Conservation (phyloP, 2,329 filamentous ascomycete species). For the Cladosporium sp. region DNA sequence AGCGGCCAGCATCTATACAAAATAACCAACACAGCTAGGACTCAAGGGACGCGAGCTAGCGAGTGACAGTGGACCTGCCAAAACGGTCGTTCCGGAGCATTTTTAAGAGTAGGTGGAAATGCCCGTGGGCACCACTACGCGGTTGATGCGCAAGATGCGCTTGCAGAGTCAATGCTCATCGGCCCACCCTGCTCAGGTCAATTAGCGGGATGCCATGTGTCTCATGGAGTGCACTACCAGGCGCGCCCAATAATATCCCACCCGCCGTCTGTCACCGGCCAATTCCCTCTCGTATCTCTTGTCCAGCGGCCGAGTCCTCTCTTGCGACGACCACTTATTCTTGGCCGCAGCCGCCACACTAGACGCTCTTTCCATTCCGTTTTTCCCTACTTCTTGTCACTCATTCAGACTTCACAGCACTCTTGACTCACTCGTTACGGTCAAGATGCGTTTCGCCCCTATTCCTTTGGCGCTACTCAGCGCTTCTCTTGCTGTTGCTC, state of each 20-base stretch:
- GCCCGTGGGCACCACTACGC: slow-evolving; percentile 3
- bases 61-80: neutral
- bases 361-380: slow-evolving; percentile 14
- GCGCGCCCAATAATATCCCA: slow-evolving; percentile 7
- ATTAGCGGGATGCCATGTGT: slow-evolving; percentile 17
- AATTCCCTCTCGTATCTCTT: slow-evolving; percentile 9
- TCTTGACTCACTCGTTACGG: slow-evolving; percentile 15
- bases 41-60: neutral
- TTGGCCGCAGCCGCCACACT: slow-evolving; percentile 10
- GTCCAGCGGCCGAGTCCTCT: slow-evolving; percentile 19
- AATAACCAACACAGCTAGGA: neutral
- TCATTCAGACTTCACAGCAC: slow-evolving; percentile 17
- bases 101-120: neutral
- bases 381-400: slow-evolving; percentile 21
- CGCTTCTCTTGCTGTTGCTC: slow-evolving; percentile 14
- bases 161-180: slow-evolving; percentile 13
- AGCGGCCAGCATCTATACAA: neutral
- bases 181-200: slow-evolving; percentile 13
- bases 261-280: slow-evolving; percentile 12
- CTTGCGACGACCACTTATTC: slow-evolving; percentile 11
- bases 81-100: neutral
- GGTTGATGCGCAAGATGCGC: slow-evolving; percentile 14
- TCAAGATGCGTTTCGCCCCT: slow-evolving; percentile 8
- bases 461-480: neutral
- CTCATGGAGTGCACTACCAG: slow-evolving; percentile 22